Evolutionary conservation across 2,329 filamentous ascomycete genomes (phyloP), one percentile per base, ranked within the genome.

Genomic region (Stachybotrys elegans): DNA sequence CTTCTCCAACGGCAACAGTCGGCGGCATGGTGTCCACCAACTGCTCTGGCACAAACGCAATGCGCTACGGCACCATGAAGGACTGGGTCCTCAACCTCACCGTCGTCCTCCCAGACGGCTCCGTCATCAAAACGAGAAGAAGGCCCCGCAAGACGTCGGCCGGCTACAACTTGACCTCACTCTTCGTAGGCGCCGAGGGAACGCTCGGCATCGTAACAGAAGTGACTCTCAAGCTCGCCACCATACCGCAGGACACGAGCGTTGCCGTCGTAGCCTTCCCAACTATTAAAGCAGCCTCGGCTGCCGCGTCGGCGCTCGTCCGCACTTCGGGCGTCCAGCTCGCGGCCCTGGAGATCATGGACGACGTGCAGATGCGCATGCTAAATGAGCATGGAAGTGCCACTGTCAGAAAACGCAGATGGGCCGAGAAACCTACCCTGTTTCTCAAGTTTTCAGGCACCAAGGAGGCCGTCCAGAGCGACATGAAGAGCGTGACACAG

Each of bases 41-140:
- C 31, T 75, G 71, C 60, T 75, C 70, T 48, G 88, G 88, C 42
- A 93, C 88, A 3, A 92, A 93, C 59, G 80, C 88, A 5, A 89
- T 90, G 61, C 76, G 87, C 40, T 93, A 92, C 59, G 88, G 88
- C 42, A 93, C 88, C 1, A 93, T 93, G 88, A 79, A 85, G 44
- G 88, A 93, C 60, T 93, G 88, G 88, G 88, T 93, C 2, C 66
- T 92, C 12, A 86, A 81, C 43, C 68, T 93, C 38, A 93, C 88
- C 0, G 84, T 92, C 3, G 88, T 94, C 2, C 73, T 93, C 43
- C 85, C 88, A 3, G 88, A 93, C 62, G 88, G 88, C 22, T 88
- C 84, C 0, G 65, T 90, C 23, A 82, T 91, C 59, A 89, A 89
- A 68, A 91, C 86, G 5, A 75, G 83, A 48, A 85, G 88, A 60